Conservation (phyloP, 2,329 filamentous ascomycete genomes). For the Domatiomyces globalis region DNA sequence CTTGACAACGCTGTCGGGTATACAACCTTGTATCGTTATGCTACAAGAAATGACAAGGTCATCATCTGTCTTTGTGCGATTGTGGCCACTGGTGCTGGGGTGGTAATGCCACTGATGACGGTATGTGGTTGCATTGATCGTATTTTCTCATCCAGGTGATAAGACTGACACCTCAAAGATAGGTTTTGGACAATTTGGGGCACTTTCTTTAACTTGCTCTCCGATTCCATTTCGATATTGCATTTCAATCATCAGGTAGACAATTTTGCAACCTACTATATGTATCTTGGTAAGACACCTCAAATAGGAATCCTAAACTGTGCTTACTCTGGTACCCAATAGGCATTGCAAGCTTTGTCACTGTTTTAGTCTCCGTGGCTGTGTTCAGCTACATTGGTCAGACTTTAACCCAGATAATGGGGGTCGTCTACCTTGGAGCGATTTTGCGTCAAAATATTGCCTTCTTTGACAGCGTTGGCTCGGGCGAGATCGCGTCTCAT, state of each 20-base stretch:
- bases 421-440: constrained; percentile 66
- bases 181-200: constrained; percentile 63
- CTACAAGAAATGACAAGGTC: constrained; percentile 46
- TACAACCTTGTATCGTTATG: constrained; percentile 53
- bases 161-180: constrained; percentile 22
- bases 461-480: constrained; percentile 80
- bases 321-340: no score
- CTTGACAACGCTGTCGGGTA: constrained; percentile 50
- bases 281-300: constrained; percentile 45
- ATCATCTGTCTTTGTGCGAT: constrained; percentile 48
- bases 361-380: constrained; percentile 63
- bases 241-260: constrained; percentile 47
- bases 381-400: constrained; percentile 80
- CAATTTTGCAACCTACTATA: constrained; percentile 59
- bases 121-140: constrained; percentile 26
- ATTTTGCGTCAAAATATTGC: constrained; percentile 78
- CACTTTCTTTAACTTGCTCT: constrained; percentile 52
- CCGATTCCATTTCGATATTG: constrained; percentile 31
- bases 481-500: constrained; percentile 80
- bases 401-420: constrained; percentile 60
- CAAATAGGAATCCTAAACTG: no score
- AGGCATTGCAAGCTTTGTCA: constrained; percentile 62
- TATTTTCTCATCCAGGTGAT: no score
- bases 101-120: constrained; percentile 64
- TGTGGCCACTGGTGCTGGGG: constrained; percentile 55